Conservation (phyloP, 352 stramenopile genomes). For the Pythium aristosporum region DNA sequence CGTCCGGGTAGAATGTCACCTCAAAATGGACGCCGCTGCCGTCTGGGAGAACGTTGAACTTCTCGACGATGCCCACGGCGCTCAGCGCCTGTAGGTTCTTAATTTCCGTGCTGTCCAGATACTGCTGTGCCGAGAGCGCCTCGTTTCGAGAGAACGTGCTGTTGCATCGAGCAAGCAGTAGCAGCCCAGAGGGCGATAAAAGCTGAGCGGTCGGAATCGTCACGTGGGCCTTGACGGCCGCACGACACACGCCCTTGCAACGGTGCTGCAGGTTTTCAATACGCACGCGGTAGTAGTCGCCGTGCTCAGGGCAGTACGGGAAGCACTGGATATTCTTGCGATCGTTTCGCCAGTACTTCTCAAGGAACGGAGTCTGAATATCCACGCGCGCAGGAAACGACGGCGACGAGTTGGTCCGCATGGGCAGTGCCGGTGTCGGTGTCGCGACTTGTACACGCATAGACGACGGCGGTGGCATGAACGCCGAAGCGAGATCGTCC, state of each 20-base stretch:
- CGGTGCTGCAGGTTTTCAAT: conserved; percentile 84
- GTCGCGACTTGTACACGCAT: conserved; percentile 23
- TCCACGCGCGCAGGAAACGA: conserved; percentile 57
- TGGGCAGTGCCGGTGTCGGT: conserved; percentile 25
- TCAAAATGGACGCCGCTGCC: conserved; percentile 61
- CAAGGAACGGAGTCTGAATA: conserved; percentile 80
- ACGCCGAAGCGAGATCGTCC: conserved; percentile 49
- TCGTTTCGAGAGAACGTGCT: conserved; percentile 78
- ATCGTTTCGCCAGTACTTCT: conserved; percentile 92
- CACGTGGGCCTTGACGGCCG: conserved; percentile 71
- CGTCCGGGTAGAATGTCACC: conserved; percentile 83
- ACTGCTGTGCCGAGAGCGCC: conserved; percentile 45
- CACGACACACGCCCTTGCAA: conserved; percentile 83
- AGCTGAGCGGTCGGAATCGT: conserved; percentile 48
- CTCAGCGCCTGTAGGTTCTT: conserved; percentile 70
- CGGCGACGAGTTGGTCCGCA: conserved; percentile 26
- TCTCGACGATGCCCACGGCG: conserved; percentile 60
- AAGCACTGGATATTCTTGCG: conserved; percentile 93
- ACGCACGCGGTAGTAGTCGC: conserved; percentile 87
- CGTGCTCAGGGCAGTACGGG: conserved; percentile 86
- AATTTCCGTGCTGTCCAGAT: conserved; percentile 58
- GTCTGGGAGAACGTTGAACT: conserved; percentile 41
- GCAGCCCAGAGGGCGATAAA: conserved; percentile 36
- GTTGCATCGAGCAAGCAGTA: conserved; percentile 80
- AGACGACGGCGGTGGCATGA: conserved; percentile 33